These are phyloP conservation scores for Achaetomium macrosporum DNA, from an alignment of 2,329 filamentous ascomycete species.

Conservation along the genomic window DNA sequence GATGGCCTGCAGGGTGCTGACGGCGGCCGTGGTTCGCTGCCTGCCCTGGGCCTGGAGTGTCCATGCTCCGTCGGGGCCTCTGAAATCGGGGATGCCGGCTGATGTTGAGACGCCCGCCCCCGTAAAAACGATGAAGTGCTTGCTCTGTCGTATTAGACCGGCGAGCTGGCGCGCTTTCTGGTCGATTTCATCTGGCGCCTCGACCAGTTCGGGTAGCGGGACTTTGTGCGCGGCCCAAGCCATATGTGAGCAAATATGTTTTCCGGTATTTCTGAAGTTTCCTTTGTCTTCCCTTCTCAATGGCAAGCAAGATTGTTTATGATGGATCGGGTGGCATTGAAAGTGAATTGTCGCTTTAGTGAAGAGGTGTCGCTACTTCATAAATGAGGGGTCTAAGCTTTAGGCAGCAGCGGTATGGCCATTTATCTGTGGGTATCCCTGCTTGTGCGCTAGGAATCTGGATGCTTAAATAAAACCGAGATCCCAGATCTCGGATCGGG, in stretches of 20 bases:
- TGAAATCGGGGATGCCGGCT: neutral
- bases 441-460: neutral
- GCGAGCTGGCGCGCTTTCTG: constrained; percentile 24
- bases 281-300: too few relatives aligned
- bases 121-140: constrained; percentile 42
- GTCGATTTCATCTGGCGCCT: constrained; percentile 13
- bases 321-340: too few relatives aligned
- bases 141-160: constrained; percentile 35
- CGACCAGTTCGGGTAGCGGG: constrained; percentile 17
- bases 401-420: too few relatives aligned
- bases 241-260: neutral
- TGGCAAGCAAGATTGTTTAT: too few relatives aligned
- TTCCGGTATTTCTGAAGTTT: too few relatives aligned
- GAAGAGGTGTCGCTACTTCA: too few relatives aligned
- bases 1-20: constrained; percentile 28
- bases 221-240: constrained; percentile 4
- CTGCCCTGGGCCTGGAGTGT: neutral
- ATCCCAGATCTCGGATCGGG: neutral
- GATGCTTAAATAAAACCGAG: neutral
- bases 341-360: too few relatives aligned
- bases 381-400: too few relatives aligned
- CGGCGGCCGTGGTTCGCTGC: neutral
- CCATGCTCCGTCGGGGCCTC: neutral
- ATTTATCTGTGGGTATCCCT: too few relatives aligned
- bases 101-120: constrained; percentile 22